Conservation (phyloP, 208 protist species). For the Trypanosoma rangeli region DNA sequence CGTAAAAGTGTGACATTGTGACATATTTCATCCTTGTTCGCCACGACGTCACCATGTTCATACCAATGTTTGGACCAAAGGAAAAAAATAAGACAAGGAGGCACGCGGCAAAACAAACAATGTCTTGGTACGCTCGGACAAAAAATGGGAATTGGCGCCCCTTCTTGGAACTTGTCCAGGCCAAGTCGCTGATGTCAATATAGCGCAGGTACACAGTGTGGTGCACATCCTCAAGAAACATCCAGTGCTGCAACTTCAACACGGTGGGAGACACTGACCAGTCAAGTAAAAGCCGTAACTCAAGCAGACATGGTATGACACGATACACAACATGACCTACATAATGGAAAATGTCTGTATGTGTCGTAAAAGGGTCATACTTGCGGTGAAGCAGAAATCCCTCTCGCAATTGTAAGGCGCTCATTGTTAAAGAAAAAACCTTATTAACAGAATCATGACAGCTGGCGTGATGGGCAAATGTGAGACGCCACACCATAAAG, state of each 20-base stretch:
- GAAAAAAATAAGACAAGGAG: conserved; percentile 61
- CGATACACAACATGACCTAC: conserved; percentile 50
- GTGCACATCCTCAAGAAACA: conserved; percentile 80
- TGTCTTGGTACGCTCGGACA: conserved; percentile 51
- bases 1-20: conserved; percentile 4
- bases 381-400: conserved; percentile 50
- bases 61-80: conserved; percentile 57
- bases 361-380: conserved; percentile 57
- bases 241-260: conserved; percentile 75
- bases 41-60: conserved; percentile 32
- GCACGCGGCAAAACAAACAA: conserved; percentile 52
- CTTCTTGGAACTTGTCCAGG: conserved; percentile 39
- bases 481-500: conserved; percentile 42
- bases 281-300: conserved; percentile 75
- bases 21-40: conserved; percentile 13
- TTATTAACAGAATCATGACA: conserved; percentile 33
- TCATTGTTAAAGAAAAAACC: conserved; percentile 48
- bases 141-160: conserved; percentile 48
- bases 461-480: conserved; percentile 22
- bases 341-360: conserved; percentile 49
- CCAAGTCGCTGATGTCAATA: conserved; percentile 63
- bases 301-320: conserved; percentile 71
- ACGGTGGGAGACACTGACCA: conserved; percentile 69
- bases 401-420: conserved; percentile 46
- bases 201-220: conserved; percentile 59